phyloP scores from a whole-genome alignment of 1,284 basidiomycete species.

The Boletus hoseneyae region DNA sequence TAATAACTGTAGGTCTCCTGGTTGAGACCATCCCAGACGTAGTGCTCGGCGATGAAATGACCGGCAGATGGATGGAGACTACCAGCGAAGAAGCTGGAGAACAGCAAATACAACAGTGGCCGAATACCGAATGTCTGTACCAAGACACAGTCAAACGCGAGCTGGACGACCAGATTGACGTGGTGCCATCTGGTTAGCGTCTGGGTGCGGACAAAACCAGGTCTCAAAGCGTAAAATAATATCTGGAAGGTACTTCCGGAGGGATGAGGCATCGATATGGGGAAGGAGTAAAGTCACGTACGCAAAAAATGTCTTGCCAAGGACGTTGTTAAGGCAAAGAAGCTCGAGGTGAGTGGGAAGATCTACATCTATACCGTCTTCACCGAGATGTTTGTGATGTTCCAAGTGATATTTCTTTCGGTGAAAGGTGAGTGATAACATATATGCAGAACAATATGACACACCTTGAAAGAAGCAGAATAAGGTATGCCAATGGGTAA shows the following conservation, averaged over 20 bases:
- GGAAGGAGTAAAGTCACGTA: slow-evolving; percentile 37
- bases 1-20: slow-evolving; percentile 99
- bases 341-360: slow-evolving; percentile 87
- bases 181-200: slow-evolving; percentile 81
- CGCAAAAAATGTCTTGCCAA: slow-evolving; percentile 98
- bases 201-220: slow-evolving; percentile 90
- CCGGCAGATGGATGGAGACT: slow-evolving; percentile 94
- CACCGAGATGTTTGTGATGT: slow-evolving; percentile 93
- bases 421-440: slow-evolving; percentile 1
- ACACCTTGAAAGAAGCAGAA: slow-evolving; percentile 92
- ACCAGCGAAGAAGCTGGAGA: slow-evolving; percentile 93
- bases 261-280: slow-evolving; percentile 1
- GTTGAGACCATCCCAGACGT: slow-evolving; percentile 83
- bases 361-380: slow-evolving; percentile 95
- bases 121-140: slow-evolving; percentile 57
- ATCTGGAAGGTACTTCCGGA: slow-evolving; percentile 88
- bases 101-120: slow-evolving; percentile 81
- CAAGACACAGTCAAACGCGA: slow-evolving; percentile 72
- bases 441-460: slow-evolving; percentile 7
- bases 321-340: slow-evolving; percentile 86
- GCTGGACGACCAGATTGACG: slow-evolving; percentile 70
- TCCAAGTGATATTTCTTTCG: slow-evolving; percentile 85
- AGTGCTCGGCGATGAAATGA: slow-evolving; percentile 98
- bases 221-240: slow-evolving; percentile 95
- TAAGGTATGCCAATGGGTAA: slow-evolving; percentile 94